Evolutionary conservation across 2,329 filamentous ascomycete genomes (phyloP).

Genomic region (Diaporthe sp.): DNA sequence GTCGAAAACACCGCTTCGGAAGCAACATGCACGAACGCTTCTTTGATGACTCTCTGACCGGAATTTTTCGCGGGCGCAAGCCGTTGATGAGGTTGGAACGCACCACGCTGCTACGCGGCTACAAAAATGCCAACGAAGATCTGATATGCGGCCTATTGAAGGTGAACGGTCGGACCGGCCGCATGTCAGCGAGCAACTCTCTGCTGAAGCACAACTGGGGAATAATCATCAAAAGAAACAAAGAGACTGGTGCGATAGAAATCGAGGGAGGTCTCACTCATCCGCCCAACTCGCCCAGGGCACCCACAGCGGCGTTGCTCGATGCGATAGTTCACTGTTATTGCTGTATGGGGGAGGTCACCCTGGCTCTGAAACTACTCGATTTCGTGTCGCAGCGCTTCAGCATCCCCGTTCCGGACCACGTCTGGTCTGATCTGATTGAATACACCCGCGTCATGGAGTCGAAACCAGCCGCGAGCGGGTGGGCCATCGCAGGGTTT

Average conservation of each 20-base stretch:
- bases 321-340: constrained; percentile 77
- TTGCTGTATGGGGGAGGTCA: constrained; percentile 74
- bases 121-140: constrained; percentile 49
- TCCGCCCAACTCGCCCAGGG: constrained; percentile 63
- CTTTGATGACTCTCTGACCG: constrained; percentile 49
- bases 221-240: constrained; percentile 42
- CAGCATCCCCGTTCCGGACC: constrained; percentile 65
- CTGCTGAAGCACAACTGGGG: constrained; percentile 50
- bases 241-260: constrained; percentile 39
- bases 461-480: constrained; percentile 52
- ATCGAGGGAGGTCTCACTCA: constrained; percentile 56
- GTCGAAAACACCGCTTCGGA: constrained; percentile 46
- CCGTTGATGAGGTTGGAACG: constrained; percentile 39
- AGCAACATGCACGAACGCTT: constrained; percentile 46
- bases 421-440: constrained; percentile 77
- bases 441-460: constrained; percentile 74
- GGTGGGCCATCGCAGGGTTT: constrained; percentile 53
- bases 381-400: constrained; percentile 74
- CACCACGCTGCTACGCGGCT: not conserved
- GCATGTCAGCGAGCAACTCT: constrained; percentile 49
- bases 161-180: constrained; percentile 56
- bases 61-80: constrained; percentile 46
- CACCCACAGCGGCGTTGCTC: constrained; percentile 72
- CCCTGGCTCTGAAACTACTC: constrained; percentile 70
- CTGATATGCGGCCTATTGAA: constrained; percentile 58